A percentile compares a stretch with the other conserved stretches of the same genome.
phyloP scores from a whole-genome alignment of 306 rosid species.

The Gastrolobium bilobum region DNA sequence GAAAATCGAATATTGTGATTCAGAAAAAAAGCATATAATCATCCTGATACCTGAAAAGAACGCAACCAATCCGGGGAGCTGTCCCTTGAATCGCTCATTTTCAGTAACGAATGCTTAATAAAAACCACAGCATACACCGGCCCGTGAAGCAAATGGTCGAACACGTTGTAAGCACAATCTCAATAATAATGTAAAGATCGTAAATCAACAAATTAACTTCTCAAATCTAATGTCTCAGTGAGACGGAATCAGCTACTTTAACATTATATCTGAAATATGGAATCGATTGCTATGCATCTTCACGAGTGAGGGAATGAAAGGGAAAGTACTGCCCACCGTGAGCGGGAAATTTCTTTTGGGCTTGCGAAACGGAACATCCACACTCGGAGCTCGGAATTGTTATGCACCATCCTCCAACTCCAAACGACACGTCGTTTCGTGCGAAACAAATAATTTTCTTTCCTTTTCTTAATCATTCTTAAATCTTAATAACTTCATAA shows the following conservation, averaged over 20 bases:
- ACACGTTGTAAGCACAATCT: conserved; percentile 29
- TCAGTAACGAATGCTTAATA: conserved; percentile 20
- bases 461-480: no score
- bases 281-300: neutral
- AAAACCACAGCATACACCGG: neutral
- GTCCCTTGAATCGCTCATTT: conserved; percentile 83
- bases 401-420: neutral
- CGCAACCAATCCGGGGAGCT: conserved; percentile 95
- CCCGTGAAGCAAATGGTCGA: conserved; percentile 46
- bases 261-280: neutral
- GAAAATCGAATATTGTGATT: conserved; percentile 9
- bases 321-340: neutral
- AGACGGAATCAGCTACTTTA: neutral
- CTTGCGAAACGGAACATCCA: neutral
- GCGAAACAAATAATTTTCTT: neutral
- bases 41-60: conserved; percentile 64
- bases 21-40: neutral
- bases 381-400: neutral
- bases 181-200: neutral
- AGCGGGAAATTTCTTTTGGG: conserved; percentile 41
- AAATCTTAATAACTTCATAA: no score
- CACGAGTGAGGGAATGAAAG: neutral
- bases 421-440: conserved; percentile 28
- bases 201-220: neutral
- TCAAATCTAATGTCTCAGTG: neutral